These are phyloP conservation scores for Begonia fuchsioides DNA, from an alignment of 306 rosid species.

Conservation along the genomic window DNA sequence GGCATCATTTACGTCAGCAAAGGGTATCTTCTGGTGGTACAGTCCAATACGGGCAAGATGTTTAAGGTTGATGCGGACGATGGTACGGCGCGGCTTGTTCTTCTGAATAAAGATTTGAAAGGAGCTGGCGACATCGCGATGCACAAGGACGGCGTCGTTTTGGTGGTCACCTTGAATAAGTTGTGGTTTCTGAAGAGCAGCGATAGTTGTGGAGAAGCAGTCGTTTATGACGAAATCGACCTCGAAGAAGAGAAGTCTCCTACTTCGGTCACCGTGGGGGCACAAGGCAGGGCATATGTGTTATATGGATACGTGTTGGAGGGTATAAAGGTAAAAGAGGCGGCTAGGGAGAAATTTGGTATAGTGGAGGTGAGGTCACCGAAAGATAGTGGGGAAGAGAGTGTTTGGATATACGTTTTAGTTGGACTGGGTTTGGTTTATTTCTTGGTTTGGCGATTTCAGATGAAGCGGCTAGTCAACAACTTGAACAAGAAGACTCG, in stretches of 20 bases:
- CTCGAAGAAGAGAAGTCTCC: constrained; percentile 43
- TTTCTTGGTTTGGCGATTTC: constrained; percentile 73
- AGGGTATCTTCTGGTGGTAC: constrained; percentile 63
- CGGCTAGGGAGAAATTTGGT: constrained; percentile 33
- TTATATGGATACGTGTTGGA: constrained; percentile 35
- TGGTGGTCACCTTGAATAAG: constrained; percentile 38
- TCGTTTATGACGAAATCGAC: constrained; percentile 45
- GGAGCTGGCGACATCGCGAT: constrained; percentile 43
- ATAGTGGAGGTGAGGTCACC: constrained; percentile 44
- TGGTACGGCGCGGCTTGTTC: constrained; percentile 39
- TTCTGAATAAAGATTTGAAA: constrained; percentile 28
- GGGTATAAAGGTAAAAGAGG: constrained; percentile 25
- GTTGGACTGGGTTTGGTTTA: constrained; percentile 54
- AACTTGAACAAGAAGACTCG: constrained; percentile 47
- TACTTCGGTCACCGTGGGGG: constrained; percentile 34
- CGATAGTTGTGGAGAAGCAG: constrained; percentile 53
- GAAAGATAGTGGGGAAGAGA: constrained; percentile 33
- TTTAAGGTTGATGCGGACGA: constrained; percentile 53
- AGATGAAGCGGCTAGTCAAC: constrained; percentile 37
- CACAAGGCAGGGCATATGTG: constrained; percentile 42
- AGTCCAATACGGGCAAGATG: constrained; percentile 67
- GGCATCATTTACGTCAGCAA: constrained; percentile 60
- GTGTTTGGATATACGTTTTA: constrained; percentile 46
- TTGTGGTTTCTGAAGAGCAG: constrained; percentile 55
- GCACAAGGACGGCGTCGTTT: constrained; percentile 53